phyloP scores from a whole-genome alignment of 1,284 basidiomycete genomes.

The Schizophyllum commune region DNA sequence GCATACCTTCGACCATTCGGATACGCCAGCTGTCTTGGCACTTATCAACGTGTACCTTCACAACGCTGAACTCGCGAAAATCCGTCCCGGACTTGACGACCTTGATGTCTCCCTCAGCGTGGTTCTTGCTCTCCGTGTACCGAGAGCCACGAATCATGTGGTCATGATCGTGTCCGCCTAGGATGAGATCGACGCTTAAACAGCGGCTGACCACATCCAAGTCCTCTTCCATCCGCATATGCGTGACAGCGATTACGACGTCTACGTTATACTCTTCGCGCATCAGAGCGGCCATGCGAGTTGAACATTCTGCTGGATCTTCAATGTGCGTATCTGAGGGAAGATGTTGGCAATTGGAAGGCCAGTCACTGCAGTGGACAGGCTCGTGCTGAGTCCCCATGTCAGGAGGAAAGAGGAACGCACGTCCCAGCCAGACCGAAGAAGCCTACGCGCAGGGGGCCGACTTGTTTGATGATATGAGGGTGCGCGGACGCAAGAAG shows the following conservation, averaged over 20 bases:
- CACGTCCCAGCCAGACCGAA: not conserved
- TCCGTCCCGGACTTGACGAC: not conserved
- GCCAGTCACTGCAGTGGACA: constrained; percentile 8
- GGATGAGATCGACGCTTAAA: not conserved
- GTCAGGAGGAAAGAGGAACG: not conserved
- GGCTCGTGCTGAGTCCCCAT: not conserved
- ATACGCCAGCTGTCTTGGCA: not conserved
- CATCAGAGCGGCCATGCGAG: not conserved
- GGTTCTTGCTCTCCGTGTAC: not conserved
- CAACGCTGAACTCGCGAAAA: not conserved
- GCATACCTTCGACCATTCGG: not conserved
- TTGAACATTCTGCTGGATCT: not conserved
- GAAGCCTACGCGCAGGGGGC: not conserved
- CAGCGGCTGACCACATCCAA: constrained; percentile 4
- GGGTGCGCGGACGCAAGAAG: not conserved
- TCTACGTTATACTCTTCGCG: constrained; percentile 2
- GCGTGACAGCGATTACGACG: constrained; percentile 9
- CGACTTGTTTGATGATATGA: not conserved
- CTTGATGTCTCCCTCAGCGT: not conserved
- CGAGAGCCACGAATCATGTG: not conserved
- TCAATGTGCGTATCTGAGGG: constrained; percentile 2
- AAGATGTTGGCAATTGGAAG: constrained; percentile 11
- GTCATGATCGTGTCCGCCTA: not conserved
- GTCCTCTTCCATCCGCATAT: constrained; percentile 12
- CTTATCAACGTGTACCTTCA: not conserved